Evolutionary conservation across 345 rosid species (phyloP).

Genomic region (Viola odorata): DNA sequence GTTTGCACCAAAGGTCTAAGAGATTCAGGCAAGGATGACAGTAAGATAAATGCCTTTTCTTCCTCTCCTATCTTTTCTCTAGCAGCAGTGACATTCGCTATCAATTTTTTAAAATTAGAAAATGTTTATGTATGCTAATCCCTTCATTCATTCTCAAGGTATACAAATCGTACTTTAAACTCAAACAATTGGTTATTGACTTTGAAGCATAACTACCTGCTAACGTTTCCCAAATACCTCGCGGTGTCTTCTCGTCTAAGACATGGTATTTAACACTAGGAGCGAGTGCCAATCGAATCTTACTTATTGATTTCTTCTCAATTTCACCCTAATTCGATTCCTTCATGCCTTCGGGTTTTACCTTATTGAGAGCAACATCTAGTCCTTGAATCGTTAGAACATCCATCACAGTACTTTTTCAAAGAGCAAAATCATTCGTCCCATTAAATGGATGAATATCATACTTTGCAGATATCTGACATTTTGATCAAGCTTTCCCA

Average conservation of each 20-base stretch:
- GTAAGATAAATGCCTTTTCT: not conserved
- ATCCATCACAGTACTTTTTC: not conserved
- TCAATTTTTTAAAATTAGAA: not conserved
- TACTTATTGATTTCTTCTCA: not conserved
- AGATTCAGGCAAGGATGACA: not conserved
- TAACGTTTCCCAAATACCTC: not conserved
- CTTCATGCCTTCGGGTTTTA: not conserved
- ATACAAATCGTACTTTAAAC: not conserved
- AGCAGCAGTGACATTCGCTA: not conserved
- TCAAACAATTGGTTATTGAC: not conserved
- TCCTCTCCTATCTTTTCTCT: not conserved
- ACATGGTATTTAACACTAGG: not conserved
- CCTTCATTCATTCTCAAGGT: not conserved
- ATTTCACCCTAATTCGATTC: not conserved
- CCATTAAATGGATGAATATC: not conserved
- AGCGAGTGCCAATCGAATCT: not conserved
- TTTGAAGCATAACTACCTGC: not conserved
- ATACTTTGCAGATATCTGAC: not conserved
- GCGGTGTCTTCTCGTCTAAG: not conserved
- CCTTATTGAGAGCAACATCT: not conserved
- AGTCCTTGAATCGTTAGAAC: not conserved
- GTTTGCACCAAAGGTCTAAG: not conserved
- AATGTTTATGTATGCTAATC: not conserved
- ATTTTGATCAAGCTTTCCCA: too few relatives aligned
- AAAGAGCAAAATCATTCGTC: not conserved